Conservation (phyloP, 1,284 basidiomycete genomes). For the Peniophora sp. region DNA sequence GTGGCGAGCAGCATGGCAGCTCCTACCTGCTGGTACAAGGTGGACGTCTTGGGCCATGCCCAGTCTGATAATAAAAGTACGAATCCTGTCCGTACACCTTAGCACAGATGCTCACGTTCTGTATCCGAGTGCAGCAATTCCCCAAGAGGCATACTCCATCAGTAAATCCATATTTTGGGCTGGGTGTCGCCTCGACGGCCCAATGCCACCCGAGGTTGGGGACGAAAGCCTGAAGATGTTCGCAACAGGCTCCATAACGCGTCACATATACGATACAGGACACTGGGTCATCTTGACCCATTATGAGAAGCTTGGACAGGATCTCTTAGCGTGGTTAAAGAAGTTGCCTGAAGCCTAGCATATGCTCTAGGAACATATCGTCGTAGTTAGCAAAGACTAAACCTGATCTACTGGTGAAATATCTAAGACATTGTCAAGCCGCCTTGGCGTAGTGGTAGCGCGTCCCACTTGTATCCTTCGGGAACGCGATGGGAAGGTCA, state of each 20-base stretch:
- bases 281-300: slow-evolving; percentile 24
- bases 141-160: slow-evolving; percentile 10
- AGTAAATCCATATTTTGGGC: slow-evolving; percentile 16
- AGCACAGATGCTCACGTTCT: too few relatives aligned
- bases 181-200: slow-evolving; percentile 15
- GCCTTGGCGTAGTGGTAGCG: slow-evolving; percentile 3
- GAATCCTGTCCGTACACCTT: slow-evolving; percentile 1
- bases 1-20: slow-evolving; percentile 14
- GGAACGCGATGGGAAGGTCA: slow-evolving; percentile 1
- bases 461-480: neutral
- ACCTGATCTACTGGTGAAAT: too few relatives aligned
- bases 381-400: too few relatives aligned
- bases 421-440: neutral
- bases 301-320: neutral
- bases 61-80: slow-evolving; percentile 19
- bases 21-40: slow-evolving; percentile 21
- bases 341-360: too few relatives aligned
- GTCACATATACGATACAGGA: slow-evolving; percentile 19
- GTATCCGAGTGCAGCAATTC: slow-evolving; percentile 8
- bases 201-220: slow-evolving; percentile 13
- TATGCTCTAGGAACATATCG: too few relatives aligned
- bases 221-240: slow-evolving; percentile 11
- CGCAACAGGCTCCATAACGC: slow-evolving; percentile 10
- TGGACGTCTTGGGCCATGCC: slow-evolving; percentile 13
- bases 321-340: neutral